Evolutionary conservation across 2,329 filamentous ascomycete genomes (phyloP).

Genomic region (Epichloe gansuensis): DNA sequence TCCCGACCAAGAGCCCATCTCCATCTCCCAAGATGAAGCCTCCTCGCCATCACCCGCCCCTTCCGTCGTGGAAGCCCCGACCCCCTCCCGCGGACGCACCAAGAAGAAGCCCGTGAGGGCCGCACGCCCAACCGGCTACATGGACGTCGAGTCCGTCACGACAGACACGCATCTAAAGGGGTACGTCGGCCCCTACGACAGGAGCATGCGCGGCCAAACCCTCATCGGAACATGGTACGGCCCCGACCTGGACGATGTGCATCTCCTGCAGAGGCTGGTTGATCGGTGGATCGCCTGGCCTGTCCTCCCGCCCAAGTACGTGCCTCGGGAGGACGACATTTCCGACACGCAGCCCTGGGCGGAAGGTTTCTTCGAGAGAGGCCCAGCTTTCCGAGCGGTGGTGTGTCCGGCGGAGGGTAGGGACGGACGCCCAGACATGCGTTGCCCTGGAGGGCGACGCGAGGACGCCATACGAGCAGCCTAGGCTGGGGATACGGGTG

Average conservation of each 20-base stretch:
- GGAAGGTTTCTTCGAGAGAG: slow-evolving; percentile 22
- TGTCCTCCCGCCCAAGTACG: slow-evolving; percentile 26
- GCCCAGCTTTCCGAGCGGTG: slow-evolving; percentile 20
- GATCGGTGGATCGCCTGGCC: slow-evolving; percentile 29
- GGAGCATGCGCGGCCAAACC: slow-evolving; percentile 19
- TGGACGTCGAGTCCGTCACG: slow-evolving; percentile 23
- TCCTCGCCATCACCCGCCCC: background rate
- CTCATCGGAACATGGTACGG: slow-evolving; percentile 31
- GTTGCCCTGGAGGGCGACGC: slow-evolving; percentile 13
- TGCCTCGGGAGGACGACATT: slow-evolving; percentile 16
- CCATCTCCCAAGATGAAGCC: slow-evolving; percentile 18
- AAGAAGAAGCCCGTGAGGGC: background rate
- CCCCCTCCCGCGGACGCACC: background rate
- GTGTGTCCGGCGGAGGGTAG: slow-evolving; percentile 12
- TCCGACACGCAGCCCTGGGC: slow-evolving; percentile 28
- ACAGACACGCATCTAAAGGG: slow-evolving; percentile 20
- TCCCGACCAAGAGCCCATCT: slow-evolving; percentile 10
- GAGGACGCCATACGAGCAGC: slow-evolving; percentile 17
- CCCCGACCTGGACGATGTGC: slow-evolving; percentile 22
- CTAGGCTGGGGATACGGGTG: slow-evolving; percentile 18
- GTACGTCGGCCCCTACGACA: slow-evolving; percentile 25
- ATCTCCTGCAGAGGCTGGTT: slow-evolving; percentile 24
- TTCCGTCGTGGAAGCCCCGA: background rate
- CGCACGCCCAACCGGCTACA: slow-evolving; percentile 9
- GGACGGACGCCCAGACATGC: slow-evolving; percentile 5